These are phyloP conservation scores for Micromonas pusilla DNA, from an alignment of 139 green algal genomes.

Conservation along the genomic window DNA sequence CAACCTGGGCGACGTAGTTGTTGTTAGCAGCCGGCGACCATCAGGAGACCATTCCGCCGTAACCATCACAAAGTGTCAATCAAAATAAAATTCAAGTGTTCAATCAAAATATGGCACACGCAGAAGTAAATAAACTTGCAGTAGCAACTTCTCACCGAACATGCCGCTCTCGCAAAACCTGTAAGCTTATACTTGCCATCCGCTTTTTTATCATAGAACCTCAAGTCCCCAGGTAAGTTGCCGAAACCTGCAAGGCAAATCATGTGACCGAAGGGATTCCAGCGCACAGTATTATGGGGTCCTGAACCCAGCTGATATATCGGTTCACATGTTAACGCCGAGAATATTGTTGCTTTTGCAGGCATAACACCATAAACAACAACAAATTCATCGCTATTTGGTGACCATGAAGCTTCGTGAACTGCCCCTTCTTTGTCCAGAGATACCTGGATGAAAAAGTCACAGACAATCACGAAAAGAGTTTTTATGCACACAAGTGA, in stretches of 20 bases:
- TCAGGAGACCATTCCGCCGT: conserved; percentile 72
- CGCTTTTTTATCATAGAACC: conserved; percentile 61
- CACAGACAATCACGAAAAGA: not conserved
- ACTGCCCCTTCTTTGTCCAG: conserved; percentile 88
- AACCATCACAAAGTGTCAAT: conserved; percentile 24
- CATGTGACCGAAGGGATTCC: conserved; percentile 77
- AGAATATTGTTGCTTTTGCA: conserved; percentile 74
- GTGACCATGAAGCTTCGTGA: conserved; percentile 91
- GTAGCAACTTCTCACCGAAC: conserved; percentile 11
- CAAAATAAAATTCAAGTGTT: not conserved
- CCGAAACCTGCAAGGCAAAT: conserved; percentile 48
- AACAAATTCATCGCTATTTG: conserved; percentile 73
- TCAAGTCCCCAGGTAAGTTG: conserved; percentile 77
- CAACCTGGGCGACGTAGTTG: conserved; percentile 78
- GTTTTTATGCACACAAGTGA: not conserved
- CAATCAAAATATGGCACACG: conserved; percentile 5
- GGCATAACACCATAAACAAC: conserved; percentile 68
- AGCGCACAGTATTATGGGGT: conserved; percentile 74
- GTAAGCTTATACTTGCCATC: conserved; percentile 23
- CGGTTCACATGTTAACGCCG: conserved; percentile 62
- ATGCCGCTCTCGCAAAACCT: not conserved
- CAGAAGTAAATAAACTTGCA: too few relatives aligned
- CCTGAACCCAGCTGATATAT: conserved; percentile 78
- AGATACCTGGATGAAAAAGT: conserved; percentile 42
- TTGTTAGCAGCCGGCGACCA: conserved; percentile 70